Base-by-base conservation (phyloP, 2,329 filamentous ascomycete genomes). In the Penicillium decumbens region DNA sequence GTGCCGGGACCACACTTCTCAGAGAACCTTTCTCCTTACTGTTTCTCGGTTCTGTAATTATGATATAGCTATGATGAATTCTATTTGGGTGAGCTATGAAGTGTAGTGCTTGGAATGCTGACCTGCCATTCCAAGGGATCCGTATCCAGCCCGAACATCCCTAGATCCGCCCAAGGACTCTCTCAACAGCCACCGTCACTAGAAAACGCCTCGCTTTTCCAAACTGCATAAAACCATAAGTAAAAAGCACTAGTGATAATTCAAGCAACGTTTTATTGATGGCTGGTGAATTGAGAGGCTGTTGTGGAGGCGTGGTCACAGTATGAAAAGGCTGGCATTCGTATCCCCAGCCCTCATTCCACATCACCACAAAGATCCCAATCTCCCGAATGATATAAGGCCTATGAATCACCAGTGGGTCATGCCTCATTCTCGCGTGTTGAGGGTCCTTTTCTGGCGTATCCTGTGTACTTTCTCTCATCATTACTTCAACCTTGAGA, bases 261-360 rank as follows among this genome's bases (percentile, higher is more conserved):
- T 10, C 29, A 7, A 20, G 33, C 8, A 6, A 20, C 9, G 8
- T 35, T 12, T 4, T 37, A 15, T 12, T 42, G 18, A 24, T 24
- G 40, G 27, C 15, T 18, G 23, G 15, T 20, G 12, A 29, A 18
- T 23, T 20, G 4, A 24, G 20, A 9, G 15, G 18, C 18, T 37
- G 33, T 37, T 12, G 12, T 23, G 13, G 27, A 15, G 5, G 2
- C 30, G 3, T 13, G 15, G 35, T 8, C 3, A 35, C 49, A 43
- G 6, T 45, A 46, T 51, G 33, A 28, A 29, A 53, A 25, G 12
- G 37, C 32, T 30, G 46, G 49, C 43, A 54, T 52, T 54, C 38
- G 41, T 43, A 15, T 13, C 23, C 29, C 23, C 29, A 39, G 29
- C 12, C 29, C 24, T 49, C 56, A 60, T 61, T 60, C 59, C 56